phyloP scores from a whole-genome alignment of 139 green algal genomes.

The Desmodesmus armatus region DNA sequence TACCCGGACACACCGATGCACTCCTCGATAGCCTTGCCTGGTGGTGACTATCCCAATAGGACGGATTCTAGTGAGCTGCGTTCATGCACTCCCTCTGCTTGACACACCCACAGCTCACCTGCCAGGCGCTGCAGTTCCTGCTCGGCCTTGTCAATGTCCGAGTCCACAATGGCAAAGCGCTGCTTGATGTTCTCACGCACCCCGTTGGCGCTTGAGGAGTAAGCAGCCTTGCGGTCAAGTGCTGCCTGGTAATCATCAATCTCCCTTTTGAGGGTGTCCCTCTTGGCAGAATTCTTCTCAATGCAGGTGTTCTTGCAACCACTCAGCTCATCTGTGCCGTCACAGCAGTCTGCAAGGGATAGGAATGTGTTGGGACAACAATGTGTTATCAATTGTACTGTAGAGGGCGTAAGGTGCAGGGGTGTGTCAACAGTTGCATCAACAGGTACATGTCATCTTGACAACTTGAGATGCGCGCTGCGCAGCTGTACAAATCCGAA shows the following conservation, averaged over 20 bases:
- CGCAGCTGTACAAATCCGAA: no score
- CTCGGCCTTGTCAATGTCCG: conserved; percentile 49
- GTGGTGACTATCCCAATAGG: no score
- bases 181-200: conserved; percentile 45
- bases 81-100: background rate
- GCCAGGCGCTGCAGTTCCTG: conserved; percentile 41
- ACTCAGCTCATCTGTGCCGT: conserved; percentile 85
- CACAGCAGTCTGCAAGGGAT: conserved; percentile 90
- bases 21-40: no score
- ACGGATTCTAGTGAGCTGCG: background rate
- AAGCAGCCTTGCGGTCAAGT: conserved; percentile 58
- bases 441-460: no score
- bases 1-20: no score
- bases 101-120: no score
- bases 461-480: no score
- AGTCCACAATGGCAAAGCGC: conserved; percentile 39
- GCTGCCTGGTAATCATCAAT: conserved; percentile 55
- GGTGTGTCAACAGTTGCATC: background rate
- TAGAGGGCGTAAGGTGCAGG: background rate
- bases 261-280: conserved; percentile 58
- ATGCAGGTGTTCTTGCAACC: conserved; percentile 89
- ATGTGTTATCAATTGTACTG: background rate
- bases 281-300: conserved; percentile 64
- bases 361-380: background rate
- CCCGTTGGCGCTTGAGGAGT: conserved; percentile 37